phyloP scores from a whole-genome alignment of 139 green algal genomes.

The Chlamydomonas incerta region DNA sequence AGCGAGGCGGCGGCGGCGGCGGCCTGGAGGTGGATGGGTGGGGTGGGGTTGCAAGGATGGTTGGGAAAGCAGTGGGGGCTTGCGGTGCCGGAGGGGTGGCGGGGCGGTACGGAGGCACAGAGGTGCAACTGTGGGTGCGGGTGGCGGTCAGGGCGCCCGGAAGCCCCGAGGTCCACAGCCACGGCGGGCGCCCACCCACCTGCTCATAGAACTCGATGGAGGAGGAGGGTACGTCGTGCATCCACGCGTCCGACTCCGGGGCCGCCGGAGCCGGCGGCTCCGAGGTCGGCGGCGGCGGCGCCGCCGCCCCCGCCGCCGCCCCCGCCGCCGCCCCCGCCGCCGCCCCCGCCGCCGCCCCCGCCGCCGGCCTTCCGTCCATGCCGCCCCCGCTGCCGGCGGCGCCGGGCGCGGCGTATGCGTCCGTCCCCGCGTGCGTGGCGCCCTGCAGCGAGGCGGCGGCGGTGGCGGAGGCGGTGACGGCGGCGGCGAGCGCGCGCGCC shows the following conservation, averaged over 20 bases:
- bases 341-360: too few species aligned
- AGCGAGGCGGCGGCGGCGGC: constrained; percentile 78
- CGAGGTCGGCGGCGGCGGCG: not conserved
- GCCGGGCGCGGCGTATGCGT: not conserved
- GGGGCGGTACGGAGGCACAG: too few species aligned
- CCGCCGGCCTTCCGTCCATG: not conserved
- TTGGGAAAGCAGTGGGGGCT: too few species aligned
- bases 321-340: too few species aligned
- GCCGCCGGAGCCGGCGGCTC: not conserved
- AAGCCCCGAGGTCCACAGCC: too few species aligned
- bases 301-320: too few species aligned
- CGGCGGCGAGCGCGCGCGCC: not conserved
- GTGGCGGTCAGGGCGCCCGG: too few species aligned
- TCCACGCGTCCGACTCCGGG: constrained; percentile 36
- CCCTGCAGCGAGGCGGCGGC: not conserved
- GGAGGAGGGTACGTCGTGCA: constrained; percentile 44
- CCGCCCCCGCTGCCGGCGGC: constrained; percentile 10
- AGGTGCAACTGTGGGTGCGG: too few species aligned
- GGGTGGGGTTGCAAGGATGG: not conserved
- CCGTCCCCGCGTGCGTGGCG: too few species aligned
- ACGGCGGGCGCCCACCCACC: not conserved
- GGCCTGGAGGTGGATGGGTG: constrained; percentile 31
- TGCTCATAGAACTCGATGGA: constrained; percentile 76
- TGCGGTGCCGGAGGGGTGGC: too few species aligned
- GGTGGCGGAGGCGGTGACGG: not conserved